phyloP scores from a whole-genome alignment of 495 filamentous ascomycete species.

The Pyrenula massariospora region DNA sequence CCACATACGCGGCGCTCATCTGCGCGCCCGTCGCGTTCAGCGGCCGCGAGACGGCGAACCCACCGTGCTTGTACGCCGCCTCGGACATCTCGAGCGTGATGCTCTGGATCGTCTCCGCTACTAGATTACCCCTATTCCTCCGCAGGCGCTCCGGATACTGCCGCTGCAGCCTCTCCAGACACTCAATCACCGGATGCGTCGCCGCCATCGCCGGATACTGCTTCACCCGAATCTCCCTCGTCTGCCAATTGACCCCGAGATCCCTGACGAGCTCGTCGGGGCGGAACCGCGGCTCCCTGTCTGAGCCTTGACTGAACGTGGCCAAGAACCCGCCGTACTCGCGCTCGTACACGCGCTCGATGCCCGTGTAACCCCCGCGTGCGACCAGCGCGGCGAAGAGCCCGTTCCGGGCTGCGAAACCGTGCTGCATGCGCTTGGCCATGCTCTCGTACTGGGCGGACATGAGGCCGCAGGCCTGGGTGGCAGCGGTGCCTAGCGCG shows the following conservation, averaged over 20 bases:
- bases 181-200: constrained; percentile 21
- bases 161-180: constrained; percentile 13
- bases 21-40: constrained; percentile 26
- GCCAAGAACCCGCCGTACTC: constrained; percentile 29
- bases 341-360: constrained; percentile 30
- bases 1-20: constrained; percentile 32
- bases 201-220: constrained; percentile 26
- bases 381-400: constrained; percentile 28
- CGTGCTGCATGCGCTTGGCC: constrained; percentile 35
- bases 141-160: constrained; percentile 11
- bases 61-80: constrained; percentile 23
- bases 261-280: constrained; percentile 17
- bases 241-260: constrained; percentile 27
- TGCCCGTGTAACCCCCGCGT: constrained; percentile 24
- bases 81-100: constrained; percentile 19
- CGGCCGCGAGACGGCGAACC: constrained; percentile 23
- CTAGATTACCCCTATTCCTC: no score
- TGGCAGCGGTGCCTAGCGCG: constrained; percentile 29
- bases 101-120: constrained; percentile 9
- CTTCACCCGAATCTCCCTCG: constrained; percentile 23
- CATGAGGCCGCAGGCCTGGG: constrained; percentile 29
- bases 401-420: constrained; percentile 31
- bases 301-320: constrained; percentile 22
- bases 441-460: constrained; percentile 29
- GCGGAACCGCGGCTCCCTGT: constrained; percentile 16